Evolutionary conservation across 2,329 filamentous ascomycete species (phyloP).

Genomic region (Epichloe scottii): DNA sequence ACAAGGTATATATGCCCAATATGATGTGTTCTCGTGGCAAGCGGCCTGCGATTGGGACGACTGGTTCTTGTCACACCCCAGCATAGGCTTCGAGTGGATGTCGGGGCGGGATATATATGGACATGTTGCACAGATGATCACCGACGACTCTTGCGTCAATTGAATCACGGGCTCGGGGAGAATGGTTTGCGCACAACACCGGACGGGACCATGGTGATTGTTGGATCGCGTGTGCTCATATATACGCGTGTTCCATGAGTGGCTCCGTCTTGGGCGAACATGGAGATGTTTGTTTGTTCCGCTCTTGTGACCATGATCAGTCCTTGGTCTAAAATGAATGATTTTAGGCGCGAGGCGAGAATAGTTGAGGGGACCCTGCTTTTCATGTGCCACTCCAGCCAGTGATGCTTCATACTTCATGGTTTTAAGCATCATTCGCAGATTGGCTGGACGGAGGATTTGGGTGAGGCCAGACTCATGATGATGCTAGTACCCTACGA

Average conservation of each 20-base stretch:
- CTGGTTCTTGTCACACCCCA: neutral
- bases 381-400: too few species aligned
- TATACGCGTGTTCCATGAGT: neutral
- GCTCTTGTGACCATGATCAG: too few species aligned
- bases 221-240: neutral
- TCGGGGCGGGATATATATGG: neutral
- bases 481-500: too few species aligned
- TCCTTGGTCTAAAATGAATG: too few species aligned
- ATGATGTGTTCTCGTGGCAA: neutral
- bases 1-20: neutral
- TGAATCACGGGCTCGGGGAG: slow-evolving; percentile 5
- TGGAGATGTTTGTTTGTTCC: too few species aligned
- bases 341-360: too few species aligned
- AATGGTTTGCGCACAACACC: neutral
- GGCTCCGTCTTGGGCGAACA: too few species aligned
- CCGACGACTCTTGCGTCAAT: slow-evolving; percentile 8
- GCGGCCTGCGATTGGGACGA: slow-evolving; percentile 1
- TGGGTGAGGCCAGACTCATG: too few species aligned
- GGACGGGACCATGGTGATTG: neutral
- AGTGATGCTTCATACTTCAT: too few species aligned
- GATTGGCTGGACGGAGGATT: too few species aligned
- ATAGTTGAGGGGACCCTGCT: too few species aligned
- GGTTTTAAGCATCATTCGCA: too few species aligned
- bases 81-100: neutral
- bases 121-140: slow-evolving; percentile 1